Evolutionary conservation across 1,284 basidiomycete genomes (phyloP).

Genomic region (Sanguinoderma infundibulare): DNA sequence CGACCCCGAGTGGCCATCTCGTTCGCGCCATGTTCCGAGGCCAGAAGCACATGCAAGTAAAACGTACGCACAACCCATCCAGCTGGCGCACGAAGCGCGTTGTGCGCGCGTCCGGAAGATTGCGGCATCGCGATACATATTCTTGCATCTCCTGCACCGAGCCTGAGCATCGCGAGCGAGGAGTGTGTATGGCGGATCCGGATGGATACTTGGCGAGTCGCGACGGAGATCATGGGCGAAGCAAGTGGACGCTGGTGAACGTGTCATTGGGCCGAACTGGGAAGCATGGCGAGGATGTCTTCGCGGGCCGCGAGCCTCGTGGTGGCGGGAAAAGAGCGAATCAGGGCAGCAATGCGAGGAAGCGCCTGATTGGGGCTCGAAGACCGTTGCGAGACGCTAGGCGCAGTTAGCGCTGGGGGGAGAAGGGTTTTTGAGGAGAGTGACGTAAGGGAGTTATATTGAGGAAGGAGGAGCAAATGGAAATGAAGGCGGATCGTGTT

Average conservation of each 20-base stretch:
- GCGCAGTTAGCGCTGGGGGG: background rate
- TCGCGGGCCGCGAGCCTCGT: slow-evolving; percentile 9
- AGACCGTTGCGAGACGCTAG: background rate
- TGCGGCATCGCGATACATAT: background rate
- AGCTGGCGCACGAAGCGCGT: background rate
- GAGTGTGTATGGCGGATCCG: background rate
- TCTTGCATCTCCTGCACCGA: background rate
- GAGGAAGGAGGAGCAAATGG: background rate
- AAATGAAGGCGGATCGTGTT: background rate
- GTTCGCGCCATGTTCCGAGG: background rate
- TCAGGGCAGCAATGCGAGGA: slow-evolving; percentile 1
- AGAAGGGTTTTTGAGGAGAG: background rate
- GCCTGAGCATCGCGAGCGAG: background rate
- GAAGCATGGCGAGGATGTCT: background rate
- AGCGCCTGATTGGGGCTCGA: background rate
- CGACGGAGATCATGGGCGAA: background rate
- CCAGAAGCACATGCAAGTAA: background rate
- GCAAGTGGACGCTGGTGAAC: background rate
- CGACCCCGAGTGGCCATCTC: background rate
- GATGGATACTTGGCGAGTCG: background rate
- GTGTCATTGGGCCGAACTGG: background rate
- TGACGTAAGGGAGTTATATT: background rate
- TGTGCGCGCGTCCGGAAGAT: background rate
- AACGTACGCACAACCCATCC: background rate
- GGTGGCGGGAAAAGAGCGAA: background rate